Percentiles rank a stretch among this genome's conserved stretches.
Evolutionary conservation across 805 yeast genomes (phyloP).

Genomic region (Metschnikowia peoriensis): DNA sequence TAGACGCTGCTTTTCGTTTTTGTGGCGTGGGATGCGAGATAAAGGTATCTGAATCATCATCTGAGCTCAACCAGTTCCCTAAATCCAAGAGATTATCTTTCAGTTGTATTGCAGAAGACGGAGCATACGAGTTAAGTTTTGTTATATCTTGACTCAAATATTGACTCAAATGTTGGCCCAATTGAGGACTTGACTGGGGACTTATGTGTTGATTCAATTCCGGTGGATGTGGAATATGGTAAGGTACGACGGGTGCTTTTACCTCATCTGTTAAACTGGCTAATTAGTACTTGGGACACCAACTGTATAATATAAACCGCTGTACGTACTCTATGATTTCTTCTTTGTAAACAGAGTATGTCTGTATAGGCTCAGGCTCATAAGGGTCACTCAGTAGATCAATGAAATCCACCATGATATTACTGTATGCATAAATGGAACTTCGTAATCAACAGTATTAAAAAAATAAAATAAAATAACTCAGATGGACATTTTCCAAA

Average conservation of each 20-base stretch:
- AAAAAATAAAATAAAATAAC: too few relatives aligned
- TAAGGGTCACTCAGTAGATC: constrained; percentile 17
- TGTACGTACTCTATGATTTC: constrained; percentile 15
- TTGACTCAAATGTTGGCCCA: background rate
- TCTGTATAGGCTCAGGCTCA: background rate
- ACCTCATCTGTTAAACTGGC: constrained; percentile 7
- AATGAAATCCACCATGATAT: constrained; percentile 13
- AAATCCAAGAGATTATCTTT: constrained; percentile 13
- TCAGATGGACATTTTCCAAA: background rate
- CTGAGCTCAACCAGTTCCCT: constrained; percentile 20
- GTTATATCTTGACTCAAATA: background rate
- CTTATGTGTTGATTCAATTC: background rate
- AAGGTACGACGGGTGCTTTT: background rate
- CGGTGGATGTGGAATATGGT: background rate
- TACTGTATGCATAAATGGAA: background rate
- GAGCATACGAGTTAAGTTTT: background rate
- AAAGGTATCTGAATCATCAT: constrained; percentile 14
- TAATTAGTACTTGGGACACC: background rate
- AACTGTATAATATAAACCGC: background rate
- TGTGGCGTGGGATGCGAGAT: background rate
- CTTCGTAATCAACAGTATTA: background rate
- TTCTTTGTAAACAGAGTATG: background rate
- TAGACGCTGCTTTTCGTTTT: background rate
- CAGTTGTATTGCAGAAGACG: background rate
- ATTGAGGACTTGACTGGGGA: background rate